phyloP scores from a whole-genome alignment of 345 rosid genomes.

The Eucalyptus guilfoylei region DNA sequence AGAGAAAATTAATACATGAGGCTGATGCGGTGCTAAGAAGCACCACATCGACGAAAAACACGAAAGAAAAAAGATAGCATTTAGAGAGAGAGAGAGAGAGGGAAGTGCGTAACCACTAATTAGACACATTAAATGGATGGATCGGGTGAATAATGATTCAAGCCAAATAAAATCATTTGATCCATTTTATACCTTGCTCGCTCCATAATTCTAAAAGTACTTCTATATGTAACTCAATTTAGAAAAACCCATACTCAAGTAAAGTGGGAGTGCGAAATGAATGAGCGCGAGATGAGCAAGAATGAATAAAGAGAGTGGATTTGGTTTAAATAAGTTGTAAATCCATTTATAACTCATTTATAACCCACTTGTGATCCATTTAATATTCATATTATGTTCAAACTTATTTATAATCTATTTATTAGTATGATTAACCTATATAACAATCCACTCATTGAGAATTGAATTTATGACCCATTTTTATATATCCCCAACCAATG shows the following conservation, averaged over 20 bases:
- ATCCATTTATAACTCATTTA: background rate
- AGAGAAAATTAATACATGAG: background rate
- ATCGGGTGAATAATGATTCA: too few relatives aligned
- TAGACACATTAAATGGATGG: too few relatives aligned
- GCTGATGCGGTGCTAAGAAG: background rate
- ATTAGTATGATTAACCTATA: too few relatives aligned
- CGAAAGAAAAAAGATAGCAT: background rate
- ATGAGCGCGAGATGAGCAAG: background rate
- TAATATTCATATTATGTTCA: background rate
- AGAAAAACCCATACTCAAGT: background rate
- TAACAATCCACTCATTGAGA: background rate
- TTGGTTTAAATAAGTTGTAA: too few relatives aligned
- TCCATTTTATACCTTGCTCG: background rate
- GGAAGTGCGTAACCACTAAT: too few relatives aligned
- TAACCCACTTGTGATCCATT: background rate
- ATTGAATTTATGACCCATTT: background rate
- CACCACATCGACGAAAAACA: background rate
- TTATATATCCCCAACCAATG: background rate
- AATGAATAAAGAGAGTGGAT: too few relatives aligned
- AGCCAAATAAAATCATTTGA: too few relatives aligned
- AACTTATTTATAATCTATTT: background rate
- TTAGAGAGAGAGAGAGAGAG: background rate
- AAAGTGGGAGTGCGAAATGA: background rate
- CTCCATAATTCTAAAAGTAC: too few relatives aligned
- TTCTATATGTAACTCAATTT: background rate